A percentile compares a stretch with the other conserved stretches of the same genome.
These are phyloP conservation scores for Coemansia sp. DNA, from an alignment of 192 early-diverging fungal genomes.

Conservation along the genomic window DNA sequence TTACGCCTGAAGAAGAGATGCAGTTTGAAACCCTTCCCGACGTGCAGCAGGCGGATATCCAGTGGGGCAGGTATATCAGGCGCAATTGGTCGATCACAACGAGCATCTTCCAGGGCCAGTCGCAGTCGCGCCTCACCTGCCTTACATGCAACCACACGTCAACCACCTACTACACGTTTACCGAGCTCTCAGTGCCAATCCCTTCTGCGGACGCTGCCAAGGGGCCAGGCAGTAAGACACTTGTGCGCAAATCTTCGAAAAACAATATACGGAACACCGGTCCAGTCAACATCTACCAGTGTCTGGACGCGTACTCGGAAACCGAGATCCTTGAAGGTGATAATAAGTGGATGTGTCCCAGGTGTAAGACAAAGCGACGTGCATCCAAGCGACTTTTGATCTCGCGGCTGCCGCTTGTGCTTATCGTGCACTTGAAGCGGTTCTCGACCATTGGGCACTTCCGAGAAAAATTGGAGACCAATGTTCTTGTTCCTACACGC, in stretches of 20 bases:
- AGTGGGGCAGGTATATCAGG: slow-evolving; percentile 74
- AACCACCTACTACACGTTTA: slow-evolving; percentile 85
- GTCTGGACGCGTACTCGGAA: slow-evolving; percentile 82
- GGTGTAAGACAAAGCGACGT: slow-evolving; percentile 70
- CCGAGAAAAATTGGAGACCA: slow-evolving; percentile 85
- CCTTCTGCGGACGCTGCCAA: slow-evolving; percentile 54
- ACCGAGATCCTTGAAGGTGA: slow-evolving; percentile 87
- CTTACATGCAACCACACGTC: slow-evolving; percentile 41
- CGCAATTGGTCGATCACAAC: slow-evolving; percentile 84
- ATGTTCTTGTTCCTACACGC: slow-evolving; percentile 79
- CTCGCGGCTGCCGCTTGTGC: slow-evolving; percentile 78
- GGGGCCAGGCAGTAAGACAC: slow-evolving; percentile 27
- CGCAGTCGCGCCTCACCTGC: slow-evolving; percentile 49
- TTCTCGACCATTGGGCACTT: slow-evolving; percentile 93
- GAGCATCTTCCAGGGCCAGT: slow-evolving; percentile 81
- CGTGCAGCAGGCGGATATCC: slow-evolving; percentile 57
- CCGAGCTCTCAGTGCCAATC: slow-evolving; percentile 89
- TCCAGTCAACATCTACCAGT: slow-evolving; percentile 66
- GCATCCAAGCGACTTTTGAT: slow-evolving; percentile 79
- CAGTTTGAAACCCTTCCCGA: slow-evolving; percentile 73
- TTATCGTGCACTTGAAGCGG: slow-evolving; percentile 93
- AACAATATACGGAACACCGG: slow-evolving; percentile 1
- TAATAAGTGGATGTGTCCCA: slow-evolving; percentile 88
- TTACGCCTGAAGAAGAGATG: slow-evolving; percentile 50
- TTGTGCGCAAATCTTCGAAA: slow-evolving; percentile 20